Evolutionary conservation across 2,329 filamentous ascomycete species (phyloP).

Genomic region (Grosmannia serpens): DNA sequence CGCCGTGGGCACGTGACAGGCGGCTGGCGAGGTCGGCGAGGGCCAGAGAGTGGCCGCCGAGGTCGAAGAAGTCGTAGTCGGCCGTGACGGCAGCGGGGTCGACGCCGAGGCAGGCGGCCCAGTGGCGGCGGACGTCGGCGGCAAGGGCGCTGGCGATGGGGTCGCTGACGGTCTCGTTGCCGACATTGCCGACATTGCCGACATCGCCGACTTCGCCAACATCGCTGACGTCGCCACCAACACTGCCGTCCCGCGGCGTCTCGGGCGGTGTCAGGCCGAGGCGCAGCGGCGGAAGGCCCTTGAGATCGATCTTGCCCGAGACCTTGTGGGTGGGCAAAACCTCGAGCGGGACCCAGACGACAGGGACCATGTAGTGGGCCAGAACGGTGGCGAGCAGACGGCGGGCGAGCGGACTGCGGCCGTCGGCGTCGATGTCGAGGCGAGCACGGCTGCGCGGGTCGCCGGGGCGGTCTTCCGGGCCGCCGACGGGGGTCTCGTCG

Average conservation of each 20-base stretch:
- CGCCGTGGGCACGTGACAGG: slow-evolving; percentile 58
- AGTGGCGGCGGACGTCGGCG: slow-evolving; percentile 57
- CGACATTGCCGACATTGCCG: too few relatives aligned
- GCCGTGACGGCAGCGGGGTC: slow-evolving; percentile 49
- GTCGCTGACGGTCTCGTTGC: slow-evolving; percentile 34
- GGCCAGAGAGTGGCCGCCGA: slow-evolving; percentile 67
- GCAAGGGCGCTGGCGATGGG: slow-evolving; percentile 40
- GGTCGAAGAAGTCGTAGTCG: slow-evolving; percentile 69
- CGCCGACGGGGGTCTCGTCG: slow-evolving; percentile 43
- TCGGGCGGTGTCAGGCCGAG: slow-evolving; percentile 23
- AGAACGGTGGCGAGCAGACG: slow-evolving; percentile 53
- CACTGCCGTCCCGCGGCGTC: slow-evolving; percentile 17
- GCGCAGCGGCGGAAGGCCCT: slow-evolving; percentile 55
- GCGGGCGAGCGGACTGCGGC: slow-evolving; percentile 59
- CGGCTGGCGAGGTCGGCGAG: slow-evolving; percentile 67
- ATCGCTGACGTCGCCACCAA: not conserved
- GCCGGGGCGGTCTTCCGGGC: slow-evolving; percentile 1
- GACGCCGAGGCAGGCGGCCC: slow-evolving; percentile 60
- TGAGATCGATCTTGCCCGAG: slow-evolving; percentile 68
- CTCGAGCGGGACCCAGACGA: slow-evolving; percentile 63
- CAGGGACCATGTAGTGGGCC: slow-evolving; percentile 75
- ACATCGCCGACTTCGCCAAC: slow-evolving; percentile 21
- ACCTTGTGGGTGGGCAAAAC: slow-evolving; percentile 65
- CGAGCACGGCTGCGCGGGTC: slow-evolving; percentile 37
- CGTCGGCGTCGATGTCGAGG: slow-evolving; percentile 57